Evolutionary conservation across 768 basidiomycete species (phyloP).

Genomic region (Leccinum longicurvipes): DNA sequence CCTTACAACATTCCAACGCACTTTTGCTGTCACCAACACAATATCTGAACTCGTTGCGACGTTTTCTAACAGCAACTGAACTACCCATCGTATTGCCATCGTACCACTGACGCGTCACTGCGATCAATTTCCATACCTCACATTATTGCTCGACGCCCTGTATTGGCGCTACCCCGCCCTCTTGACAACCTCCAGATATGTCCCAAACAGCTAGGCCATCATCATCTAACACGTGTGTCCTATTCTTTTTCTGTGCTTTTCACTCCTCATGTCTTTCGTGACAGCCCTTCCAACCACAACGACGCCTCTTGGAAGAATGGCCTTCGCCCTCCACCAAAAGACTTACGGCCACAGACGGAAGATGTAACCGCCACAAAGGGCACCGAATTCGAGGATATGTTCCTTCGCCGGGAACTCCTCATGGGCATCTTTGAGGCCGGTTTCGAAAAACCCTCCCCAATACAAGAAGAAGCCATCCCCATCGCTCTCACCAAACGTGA

Average conservation of each 20-base stretch:
- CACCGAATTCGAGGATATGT: slow-evolving; percentile 94
- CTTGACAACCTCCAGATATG: slow-evolving; percentile 21
- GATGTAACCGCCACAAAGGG: slow-evolving; percentile 95
- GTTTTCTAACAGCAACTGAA: slow-evolving; percentile 11
- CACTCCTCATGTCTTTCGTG: slow-evolving; percentile 1
- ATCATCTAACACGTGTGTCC: slow-evolving; percentile 29
- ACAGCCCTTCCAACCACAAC: slow-evolving; percentile 28
- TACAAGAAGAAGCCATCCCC: slow-evolving; percentile 99
- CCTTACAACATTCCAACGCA: slow-evolving; percentile 10
- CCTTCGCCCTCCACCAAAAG: slow-evolving; percentile 86
- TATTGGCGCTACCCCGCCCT: slow-evolving; percentile 9
- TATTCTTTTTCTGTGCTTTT: background rate
- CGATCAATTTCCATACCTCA: slow-evolving; percentile 18
- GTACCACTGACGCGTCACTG: slow-evolving; percentile 21
- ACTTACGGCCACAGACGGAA: slow-evolving; percentile 92
- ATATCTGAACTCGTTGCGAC: slow-evolving; percentile 10
- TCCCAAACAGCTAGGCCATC: slow-evolving; percentile 33
- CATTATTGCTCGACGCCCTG: slow-evolving; percentile 10
- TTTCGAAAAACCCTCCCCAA: slow-evolving; percentile 94
- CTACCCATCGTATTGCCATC: slow-evolving; percentile 15
- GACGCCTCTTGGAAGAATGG: slow-evolving; percentile 64
- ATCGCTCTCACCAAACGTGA: slow-evolving; percentile 92
- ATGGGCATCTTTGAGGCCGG: slow-evolving; percentile 99
- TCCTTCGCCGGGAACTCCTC: slow-evolving; percentile 87
- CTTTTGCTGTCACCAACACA: slow-evolving; percentile 13